A percentile compares a stretch with the other conserved stretches of the same genome.
phyloP scores from a whole-genome alignment of 108 stramenopile species.

The Fistulifera pelliculosa region DNA sequence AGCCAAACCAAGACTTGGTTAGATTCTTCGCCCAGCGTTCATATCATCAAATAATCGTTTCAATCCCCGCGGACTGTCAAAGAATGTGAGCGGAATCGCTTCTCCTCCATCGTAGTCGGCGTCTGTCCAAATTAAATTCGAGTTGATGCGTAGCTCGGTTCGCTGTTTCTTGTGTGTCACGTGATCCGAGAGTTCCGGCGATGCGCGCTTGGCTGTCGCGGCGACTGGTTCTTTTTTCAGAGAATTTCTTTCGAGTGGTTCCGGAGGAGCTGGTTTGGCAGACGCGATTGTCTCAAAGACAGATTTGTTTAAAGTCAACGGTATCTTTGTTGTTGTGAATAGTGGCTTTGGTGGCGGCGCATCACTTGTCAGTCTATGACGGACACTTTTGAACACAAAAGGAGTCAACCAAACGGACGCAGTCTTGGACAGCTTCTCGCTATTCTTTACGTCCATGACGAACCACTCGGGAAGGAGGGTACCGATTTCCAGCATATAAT shows the following conservation, averaged over 20 bases:
- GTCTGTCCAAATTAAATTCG: constrained; percentile 10
- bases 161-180: constrained; percentile 4
- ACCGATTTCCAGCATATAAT: constrained; percentile 1
- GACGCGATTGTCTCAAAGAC: background rate
- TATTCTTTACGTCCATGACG: background rate
- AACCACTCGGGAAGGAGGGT: constrained; percentile 6
- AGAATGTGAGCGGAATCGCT: constrained; percentile 1
- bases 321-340: background rate
- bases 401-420: constrained; percentile 6
- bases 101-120: constrained; percentile 12
- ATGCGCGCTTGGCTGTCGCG: background rate
- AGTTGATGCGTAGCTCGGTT: constrained; percentile 10
- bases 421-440: background rate
- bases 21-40: constrained; percentile 11
- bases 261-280: background rate
- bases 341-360: background rate
- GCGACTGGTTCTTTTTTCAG: background rate
- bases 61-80: constrained; percentile 15
- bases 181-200: background rate
- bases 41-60: constrained; percentile 6
- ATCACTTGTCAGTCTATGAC: background rate
- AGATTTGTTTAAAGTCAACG: background rate
- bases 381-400: background rate
- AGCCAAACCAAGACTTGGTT: background rate
- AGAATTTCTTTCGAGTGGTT: background rate